phyloP scores from a whole-genome alignment of 768 basidiomycete genomes.

The Agrocybe praecox region DNA sequence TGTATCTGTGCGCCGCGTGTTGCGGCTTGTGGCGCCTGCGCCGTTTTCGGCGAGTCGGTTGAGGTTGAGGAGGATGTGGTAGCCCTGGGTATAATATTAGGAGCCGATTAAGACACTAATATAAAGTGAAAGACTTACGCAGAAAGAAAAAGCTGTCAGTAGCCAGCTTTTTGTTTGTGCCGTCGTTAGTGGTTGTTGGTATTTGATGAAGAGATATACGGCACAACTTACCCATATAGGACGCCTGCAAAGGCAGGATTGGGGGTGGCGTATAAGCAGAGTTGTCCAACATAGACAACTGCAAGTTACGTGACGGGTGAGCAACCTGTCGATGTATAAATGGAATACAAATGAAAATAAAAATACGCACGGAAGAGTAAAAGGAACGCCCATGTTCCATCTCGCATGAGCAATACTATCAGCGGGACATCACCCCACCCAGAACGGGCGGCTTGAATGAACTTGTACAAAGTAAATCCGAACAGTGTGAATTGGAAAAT shows the following conservation, averaged over 20 bases:
- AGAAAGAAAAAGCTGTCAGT: conserved; percentile 34
- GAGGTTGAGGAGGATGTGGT: conserved; percentile 38
- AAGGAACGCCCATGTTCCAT: conserved; percentile 46
- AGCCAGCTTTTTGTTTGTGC: conserved; percentile 29
- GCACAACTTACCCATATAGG: conserved; percentile 30
- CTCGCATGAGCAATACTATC: conserved; percentile 41
- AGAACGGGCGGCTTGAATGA: conserved; percentile 29
- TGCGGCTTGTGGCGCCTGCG: conserved; percentile 8
- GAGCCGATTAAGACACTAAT: background rate
- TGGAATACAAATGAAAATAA: background rate
- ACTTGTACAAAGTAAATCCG: conserved; percentile 38
- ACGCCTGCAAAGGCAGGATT: conserved; percentile 29
- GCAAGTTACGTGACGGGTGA: background rate
- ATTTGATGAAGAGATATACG: background rate
- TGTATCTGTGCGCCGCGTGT: conserved; percentile 26
- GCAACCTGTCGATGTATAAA: background rate
- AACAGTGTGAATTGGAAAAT: conserved; percentile 43
- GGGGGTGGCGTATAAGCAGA: conserved; percentile 24
- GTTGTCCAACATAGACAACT: conserved; percentile 29
- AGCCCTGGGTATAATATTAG: conserved; percentile 25
- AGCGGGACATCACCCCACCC: conserved; percentile 46
- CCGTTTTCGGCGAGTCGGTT: conserved; percentile 24
- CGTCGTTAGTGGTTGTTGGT: background rate
- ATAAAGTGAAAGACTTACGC: conserved; percentile 18
- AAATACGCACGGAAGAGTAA: conserved; percentile 36